Percentiles rank a stretch among this genome's conserved stretches.
Conservation (phyloP, 2,329 filamentous ascomycete genomes). For the Colletotrichum neosansevieriae region DNA sequence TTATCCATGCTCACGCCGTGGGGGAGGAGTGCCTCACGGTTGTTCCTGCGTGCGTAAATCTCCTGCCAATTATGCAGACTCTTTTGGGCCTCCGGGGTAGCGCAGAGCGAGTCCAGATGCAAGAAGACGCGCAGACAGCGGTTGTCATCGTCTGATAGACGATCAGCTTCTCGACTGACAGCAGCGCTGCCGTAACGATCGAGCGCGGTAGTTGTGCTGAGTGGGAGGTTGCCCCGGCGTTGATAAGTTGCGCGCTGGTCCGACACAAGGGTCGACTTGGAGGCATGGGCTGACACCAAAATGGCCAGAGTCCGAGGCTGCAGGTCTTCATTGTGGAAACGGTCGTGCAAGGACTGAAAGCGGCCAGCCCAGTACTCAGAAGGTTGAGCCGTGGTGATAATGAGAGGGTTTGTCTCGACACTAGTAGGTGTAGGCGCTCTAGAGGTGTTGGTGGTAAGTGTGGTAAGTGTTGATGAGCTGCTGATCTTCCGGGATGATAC, state of each 20-base stretch:
- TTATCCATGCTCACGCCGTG: constrained; percentile 45
- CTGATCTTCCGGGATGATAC: constrained; percentile 34
- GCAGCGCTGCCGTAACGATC: constrained; percentile 21
- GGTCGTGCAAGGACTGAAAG: constrained; percentile 68
- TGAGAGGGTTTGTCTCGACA: constrained; percentile 27
- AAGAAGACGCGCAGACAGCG: constrained; percentile 52
- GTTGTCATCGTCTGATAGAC: constrained; percentile 35
- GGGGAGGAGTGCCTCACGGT: constrained; percentile 56
- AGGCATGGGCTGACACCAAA: constrained; percentile 30
- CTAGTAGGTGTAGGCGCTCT: constrained; percentile 9
- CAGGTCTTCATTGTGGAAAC: constrained; percentile 55
- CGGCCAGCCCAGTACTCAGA: constrained; percentile 73
- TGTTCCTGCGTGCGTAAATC: constrained; percentile 57
- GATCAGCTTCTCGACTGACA: constrained; percentile 13
- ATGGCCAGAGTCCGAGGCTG: constrained; percentile 22
- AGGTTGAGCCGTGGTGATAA: constrained; percentile 57
- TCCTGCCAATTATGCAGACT: constrained; percentile 64
- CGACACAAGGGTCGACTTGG: constrained; percentile 11
- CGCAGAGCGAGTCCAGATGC: constrained; percentile 60
- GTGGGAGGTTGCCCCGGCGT: constrained; percentile 30
- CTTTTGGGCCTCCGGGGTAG: constrained; percentile 59
- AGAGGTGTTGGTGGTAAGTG: constrained; percentile 28
- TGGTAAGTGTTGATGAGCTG: constrained; percentile 30
- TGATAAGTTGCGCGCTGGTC: constrained; percentile 23
- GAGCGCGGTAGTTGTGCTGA: constrained; percentile 36